Percentiles rank a stretch among this genome's conserved stretches.
phyloP scores from a whole-genome alignment of 106 monocot genomes.

The Platanthera guangdongensis region DNA sequence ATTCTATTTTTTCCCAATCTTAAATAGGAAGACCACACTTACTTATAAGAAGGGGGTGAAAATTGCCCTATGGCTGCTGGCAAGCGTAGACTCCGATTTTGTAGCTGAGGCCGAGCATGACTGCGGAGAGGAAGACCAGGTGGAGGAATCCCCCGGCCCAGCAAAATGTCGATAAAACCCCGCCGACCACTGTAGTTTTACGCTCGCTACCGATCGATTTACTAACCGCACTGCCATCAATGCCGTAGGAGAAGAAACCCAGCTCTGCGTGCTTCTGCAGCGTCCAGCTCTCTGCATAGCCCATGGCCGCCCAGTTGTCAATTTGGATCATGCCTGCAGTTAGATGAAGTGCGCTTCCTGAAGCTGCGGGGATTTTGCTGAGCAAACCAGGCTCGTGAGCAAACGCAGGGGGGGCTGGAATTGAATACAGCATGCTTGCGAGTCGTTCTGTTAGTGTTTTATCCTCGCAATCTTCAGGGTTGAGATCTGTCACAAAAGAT shows the following conservation, averaged over 20 bases:
- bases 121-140: background rate
- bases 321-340: constrained; percentile 4
- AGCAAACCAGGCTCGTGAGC: background rate
- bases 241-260: background rate
- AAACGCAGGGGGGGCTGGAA: constrained; percentile 9
- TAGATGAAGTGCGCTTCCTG: background rate
- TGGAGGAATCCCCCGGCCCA: background rate
- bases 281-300: constrained; percentile 2
- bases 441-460: background rate
- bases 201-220: background rate
- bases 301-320: background rate
- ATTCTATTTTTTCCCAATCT: background rate
- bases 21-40: background rate
- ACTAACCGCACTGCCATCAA: background rate
- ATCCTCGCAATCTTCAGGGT: background rate
- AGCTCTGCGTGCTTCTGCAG: background rate
- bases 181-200: background rate
- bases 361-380: constrained; percentile 1
- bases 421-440: constrained; percentile 2
- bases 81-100: background rate
- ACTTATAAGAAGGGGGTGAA: background rate
- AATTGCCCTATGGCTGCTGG: background rate
- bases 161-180: background rate
- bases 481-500: background rate
- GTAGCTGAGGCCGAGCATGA: background rate